A percentile compares a stretch with the other conserved stretches of the same genome.
phyloP scores from a whole-genome alignment of 495 filamentous ascomycete genomes.

The Podospora conica region DNA sequence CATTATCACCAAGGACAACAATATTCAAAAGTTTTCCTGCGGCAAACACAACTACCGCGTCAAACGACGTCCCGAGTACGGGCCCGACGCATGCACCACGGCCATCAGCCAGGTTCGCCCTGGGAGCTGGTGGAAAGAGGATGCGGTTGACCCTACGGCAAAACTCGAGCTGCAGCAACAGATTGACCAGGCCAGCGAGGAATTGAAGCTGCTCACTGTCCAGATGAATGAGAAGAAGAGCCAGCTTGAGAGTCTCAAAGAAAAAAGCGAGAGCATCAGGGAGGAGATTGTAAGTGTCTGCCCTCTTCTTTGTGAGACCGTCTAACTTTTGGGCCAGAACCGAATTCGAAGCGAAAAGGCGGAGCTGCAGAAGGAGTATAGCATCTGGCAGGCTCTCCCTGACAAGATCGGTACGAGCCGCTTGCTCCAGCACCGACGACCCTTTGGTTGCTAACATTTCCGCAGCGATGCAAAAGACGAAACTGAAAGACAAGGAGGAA shows the following conservation, averaged over 20 bases:
- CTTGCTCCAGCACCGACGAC: too few species aligned
- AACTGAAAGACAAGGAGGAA: slow-evolving; percentile 39
- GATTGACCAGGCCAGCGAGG: slow-evolving; percentile 20
- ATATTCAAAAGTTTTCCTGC: slow-evolving; percentile 57
- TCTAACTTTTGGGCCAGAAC: slow-evolving; percentile 19
- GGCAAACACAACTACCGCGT: slow-evolving; percentile 54
- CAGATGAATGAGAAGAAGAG: background rate
- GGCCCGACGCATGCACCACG: slow-evolving; percentile 59
- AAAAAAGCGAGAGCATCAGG: slow-evolving; percentile 2
- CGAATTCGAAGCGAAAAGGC: slow-evolving; percentile 32
- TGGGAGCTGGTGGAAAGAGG: slow-evolving; percentile 67
- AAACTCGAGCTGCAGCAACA: slow-evolving; percentile 45
- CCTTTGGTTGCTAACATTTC: slow-evolving; percentile 18
- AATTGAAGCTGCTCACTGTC: background rate
- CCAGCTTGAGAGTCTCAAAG: background rate
- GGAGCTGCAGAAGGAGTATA: slow-evolving; percentile 55
- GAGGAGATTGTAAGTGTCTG: slow-evolving; percentile 29
- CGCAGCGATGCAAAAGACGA: slow-evolving; percentile 48
- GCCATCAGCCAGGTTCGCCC: slow-evolving; percentile 45
- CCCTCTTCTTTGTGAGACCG: background rate
- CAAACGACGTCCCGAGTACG: slow-evolving; percentile 66
- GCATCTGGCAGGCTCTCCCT: slow-evolving; percentile 59
- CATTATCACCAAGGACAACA: slow-evolving; percentile 40
- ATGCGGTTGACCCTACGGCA: slow-evolving; percentile 59
- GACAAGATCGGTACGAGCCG: slow-evolving; percentile 54